phyloP scores from a whole-genome alignment of 148 eudicot genomes.

The Heliamphora exappendiculata region DNA sequence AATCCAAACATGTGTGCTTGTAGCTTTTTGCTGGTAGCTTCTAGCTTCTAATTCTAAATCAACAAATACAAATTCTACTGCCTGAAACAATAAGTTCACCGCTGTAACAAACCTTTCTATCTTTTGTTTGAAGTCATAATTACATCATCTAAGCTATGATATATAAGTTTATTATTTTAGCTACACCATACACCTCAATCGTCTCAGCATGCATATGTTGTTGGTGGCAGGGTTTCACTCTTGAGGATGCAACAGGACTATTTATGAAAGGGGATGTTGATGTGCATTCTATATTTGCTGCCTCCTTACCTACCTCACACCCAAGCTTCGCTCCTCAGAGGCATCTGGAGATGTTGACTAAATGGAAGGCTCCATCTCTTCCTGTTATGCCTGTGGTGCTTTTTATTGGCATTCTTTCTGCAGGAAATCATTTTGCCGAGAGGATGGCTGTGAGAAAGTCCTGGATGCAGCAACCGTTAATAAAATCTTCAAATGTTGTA shows the following conservation, averaged over 20 bases:
- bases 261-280: slow-evolving; percentile 65
- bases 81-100: too few relatives aligned
- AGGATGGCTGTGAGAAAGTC: slow-evolving; percentile 92
- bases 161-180: too few relatives aligned
- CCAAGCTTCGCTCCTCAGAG: slow-evolving; percentile 76
- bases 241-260: slow-evolving; percentile 89
- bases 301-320: slow-evolving; percentile 77
- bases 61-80: too few relatives aligned
- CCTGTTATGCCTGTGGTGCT: slow-evolving; percentile 59
- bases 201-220: too few relatives aligned
- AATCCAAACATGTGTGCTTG: too few relatives aligned
- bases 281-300: slow-evolving; percentile 66
- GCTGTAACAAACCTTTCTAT: too few relatives aligned
- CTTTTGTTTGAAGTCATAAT: too few relatives aligned
- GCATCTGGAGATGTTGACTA: slow-evolving; percentile 58
- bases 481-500: slow-evolving; percentile 64
- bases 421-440: slow-evolving; percentile 91
- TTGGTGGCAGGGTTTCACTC: slow-evolving; percentile 60
- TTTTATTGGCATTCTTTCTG: slow-evolving; percentile 82
- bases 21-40: too few relatives aligned
- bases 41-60: too few relatives aligned
- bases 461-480: slow-evolving; percentile 81
- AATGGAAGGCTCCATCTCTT: slow-evolving; percentile 69
- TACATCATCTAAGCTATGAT: too few relatives aligned
- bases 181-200: too few relatives aligned